phyloP scores from a whole-genome alignment of 352 stramenopile species.

The Globisporangium spiculum region DNA sequence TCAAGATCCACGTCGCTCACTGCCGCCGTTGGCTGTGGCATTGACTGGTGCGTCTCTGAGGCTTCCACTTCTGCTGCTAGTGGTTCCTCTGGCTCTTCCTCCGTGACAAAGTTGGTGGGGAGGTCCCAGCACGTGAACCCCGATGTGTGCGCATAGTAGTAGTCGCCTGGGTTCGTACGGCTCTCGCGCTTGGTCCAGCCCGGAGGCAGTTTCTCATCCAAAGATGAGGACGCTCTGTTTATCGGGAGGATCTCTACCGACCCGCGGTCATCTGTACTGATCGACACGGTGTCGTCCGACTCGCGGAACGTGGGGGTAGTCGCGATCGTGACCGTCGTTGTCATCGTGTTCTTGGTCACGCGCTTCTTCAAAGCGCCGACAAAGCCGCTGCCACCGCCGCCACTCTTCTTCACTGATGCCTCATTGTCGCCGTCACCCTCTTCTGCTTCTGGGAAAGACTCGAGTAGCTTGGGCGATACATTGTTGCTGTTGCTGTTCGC shows the following conservation, averaged over 20 bases:
- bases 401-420: slow-evolving; percentile 16
- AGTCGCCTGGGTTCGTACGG: slow-evolving; percentile 52
- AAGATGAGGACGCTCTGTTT: background rate
- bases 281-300: slow-evolving; percentile 48
- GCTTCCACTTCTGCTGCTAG: background rate
- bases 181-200: slow-evolving; percentile 73
- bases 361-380: slow-evolving; percentile 35
- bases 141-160: slow-evolving; percentile 65
- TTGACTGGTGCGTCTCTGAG: slow-evolving; percentile 5
- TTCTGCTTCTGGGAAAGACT: slow-evolving; percentile 7
- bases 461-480: slow-evolving; percentile 7
- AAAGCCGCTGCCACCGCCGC: slow-evolving; percentile 5
- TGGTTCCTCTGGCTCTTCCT: slow-evolving; percentile 11
- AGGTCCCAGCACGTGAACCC: slow-evolving; percentile 69
- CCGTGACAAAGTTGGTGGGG: slow-evolving; percentile 27
- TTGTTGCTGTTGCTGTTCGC: background rate
- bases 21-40: background rate
- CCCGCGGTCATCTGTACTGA: slow-evolving; percentile 33
- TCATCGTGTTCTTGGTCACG: slow-evolving; percentile 16
- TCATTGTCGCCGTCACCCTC: background rate
- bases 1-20: slow-evolving; percentile 12
- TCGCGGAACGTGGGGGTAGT: slow-evolving; percentile 22
- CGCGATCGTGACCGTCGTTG: slow-evolving; percentile 4
- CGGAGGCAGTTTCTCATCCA: slow-evolving; percentile 25
- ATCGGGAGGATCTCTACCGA: slow-evolving; percentile 21